These are phyloP conservation scores for Hygrocybe punicea DNA, from an alignment of 768 basidiomycete species.

Conservation along the genomic window DNA sequence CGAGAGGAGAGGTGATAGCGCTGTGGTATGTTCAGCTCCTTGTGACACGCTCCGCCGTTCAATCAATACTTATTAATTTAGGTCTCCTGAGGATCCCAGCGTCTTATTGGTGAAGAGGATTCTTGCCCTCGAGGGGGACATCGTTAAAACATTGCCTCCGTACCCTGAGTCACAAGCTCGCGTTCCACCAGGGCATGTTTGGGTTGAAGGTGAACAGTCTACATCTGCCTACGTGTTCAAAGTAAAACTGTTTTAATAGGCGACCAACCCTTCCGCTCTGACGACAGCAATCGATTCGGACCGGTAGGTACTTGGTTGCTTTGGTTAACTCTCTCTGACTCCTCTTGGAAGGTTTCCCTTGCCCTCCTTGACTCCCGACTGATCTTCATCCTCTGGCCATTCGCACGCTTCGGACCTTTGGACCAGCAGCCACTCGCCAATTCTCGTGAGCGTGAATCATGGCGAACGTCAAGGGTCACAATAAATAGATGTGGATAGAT, in stretches of 20 bases:
- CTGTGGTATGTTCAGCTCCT: conserved; percentile 43
- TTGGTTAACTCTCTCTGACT: neutral
- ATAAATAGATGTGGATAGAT: too few relatives aligned
- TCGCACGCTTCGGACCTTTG: conserved; percentile 42
- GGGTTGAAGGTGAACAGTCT: conserved; percentile 64
- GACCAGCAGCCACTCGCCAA: neutral
- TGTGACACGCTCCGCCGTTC: neutral
- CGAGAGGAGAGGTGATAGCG: conserved; percentile 63
- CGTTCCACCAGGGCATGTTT: conserved; percentile 62
- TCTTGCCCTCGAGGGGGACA: conserved; percentile 59
- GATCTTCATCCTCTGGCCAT: conserved; percentile 50
- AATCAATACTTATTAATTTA: conserved; percentile 22
- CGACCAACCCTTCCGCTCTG: conserved; percentile 62
- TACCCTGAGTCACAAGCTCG: conserved; percentile 52
- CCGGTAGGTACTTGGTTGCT: conserved; percentile 43
- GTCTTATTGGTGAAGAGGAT: conserved; percentile 64
- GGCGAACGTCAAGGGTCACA: too few relatives aligned
- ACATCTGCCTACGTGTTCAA: neutral
- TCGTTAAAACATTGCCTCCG: conserved; percentile 64
- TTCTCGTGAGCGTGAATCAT: too few relatives aligned
- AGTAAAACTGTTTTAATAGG: conserved; percentile 34
- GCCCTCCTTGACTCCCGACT: conserved; percentile 52
- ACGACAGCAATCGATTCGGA: conserved; percentile 72
- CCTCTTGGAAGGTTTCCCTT: conserved; percentile 39
- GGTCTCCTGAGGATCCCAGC: conserved; percentile 57